phyloP scores from a whole-genome alignment of 2,329 filamentous ascomycete species.

The Claviceps pusilla region DNA sequence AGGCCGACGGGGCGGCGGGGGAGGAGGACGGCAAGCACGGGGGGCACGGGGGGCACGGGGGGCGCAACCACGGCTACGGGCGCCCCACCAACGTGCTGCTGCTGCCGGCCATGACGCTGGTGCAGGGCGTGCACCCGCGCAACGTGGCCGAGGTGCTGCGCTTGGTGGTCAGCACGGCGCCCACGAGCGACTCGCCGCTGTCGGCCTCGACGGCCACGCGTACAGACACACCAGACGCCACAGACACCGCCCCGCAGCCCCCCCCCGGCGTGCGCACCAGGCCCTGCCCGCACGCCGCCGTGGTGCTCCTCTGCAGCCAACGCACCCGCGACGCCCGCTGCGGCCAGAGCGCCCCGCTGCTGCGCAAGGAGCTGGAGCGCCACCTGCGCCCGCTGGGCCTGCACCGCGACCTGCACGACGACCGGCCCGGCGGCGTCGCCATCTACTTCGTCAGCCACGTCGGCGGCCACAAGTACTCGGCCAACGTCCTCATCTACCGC shows the following conservation, averaged over 20 bases:
- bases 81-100: constrained; percentile 60
- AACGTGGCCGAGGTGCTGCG: constrained; percentile 58
- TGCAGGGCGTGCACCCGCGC: constrained; percentile 70
- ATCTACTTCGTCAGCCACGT: constrained; percentile 96
- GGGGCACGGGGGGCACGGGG: too few relatives aligned
- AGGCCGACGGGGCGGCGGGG: background rate
- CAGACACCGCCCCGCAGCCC: too few relatives aligned
- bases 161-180: constrained; percentile 52
- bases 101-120: constrained; percentile 67
- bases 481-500: constrained; percentile 87
- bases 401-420: constrained; percentile 75
- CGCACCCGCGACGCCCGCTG: constrained; percentile 58
- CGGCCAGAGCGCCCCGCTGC: constrained; percentile 78
- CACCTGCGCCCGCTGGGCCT: constrained; percentile 74
- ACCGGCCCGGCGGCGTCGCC: constrained; percentile 78
- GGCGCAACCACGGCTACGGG: too few relatives aligned
- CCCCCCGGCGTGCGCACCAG: too few relatives aligned
- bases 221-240: too few relatives aligned
- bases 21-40: too few relatives aligned
- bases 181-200: constrained; percentile 59
- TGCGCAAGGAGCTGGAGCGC: constrained; percentile 78
- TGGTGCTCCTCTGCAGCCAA: too few relatives aligned
- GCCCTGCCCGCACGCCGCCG: too few relatives aligned
- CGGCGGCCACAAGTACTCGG: constrained; percentile 89
- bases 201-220: constrained; percentile 39